These are phyloP conservation scores for Chalciporus chontae DNA, from an alignment of 768 basidiomycete species.

Conservation along the genomic window DNA sequence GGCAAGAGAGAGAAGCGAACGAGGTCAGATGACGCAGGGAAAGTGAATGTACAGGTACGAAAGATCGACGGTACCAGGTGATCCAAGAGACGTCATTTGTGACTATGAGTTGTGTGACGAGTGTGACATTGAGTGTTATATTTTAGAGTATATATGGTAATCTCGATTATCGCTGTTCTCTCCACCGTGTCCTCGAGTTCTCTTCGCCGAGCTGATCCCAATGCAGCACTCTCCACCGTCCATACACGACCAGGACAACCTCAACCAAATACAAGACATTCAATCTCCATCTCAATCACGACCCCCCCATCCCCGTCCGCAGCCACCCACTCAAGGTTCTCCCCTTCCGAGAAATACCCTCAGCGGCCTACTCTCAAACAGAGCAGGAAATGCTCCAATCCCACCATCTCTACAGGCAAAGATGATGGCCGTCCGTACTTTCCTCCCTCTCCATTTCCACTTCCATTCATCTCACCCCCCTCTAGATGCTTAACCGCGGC, in stretches of 20 bases:
- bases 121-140: neutral
- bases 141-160: constrained; percentile 31
- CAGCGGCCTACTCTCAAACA: constrained; percentile 44
- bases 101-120: too few species aligned
- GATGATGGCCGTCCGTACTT: constrained; percentile 75
- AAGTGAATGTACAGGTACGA: neutral
- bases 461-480: constrained; percentile 16
- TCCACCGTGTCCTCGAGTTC: constrained; percentile 17
- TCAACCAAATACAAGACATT: neutral
- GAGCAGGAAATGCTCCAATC: constrained; percentile 58
- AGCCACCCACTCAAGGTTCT: constrained; percentile 11
- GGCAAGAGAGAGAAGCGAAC: neutral
- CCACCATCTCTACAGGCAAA: constrained; percentile 90
- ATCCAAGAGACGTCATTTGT: too few species aligned
- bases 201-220: neutral
- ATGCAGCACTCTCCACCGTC: constrained; percentile 21
- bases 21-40: neutral
- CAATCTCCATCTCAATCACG: neutral
- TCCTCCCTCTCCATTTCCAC: neutral
- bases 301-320: constrained; percentile 13
- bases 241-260: constrained; percentile 13
- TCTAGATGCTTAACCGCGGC: constrained; percentile 47
- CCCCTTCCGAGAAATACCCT: constrained; percentile 26
- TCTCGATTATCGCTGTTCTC: constrained; percentile 30
- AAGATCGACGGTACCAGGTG: too few species aligned